Conservation (phyloP, 2,329 filamentous ascomycete genomes). For the Fusarium sp. region DNA sequence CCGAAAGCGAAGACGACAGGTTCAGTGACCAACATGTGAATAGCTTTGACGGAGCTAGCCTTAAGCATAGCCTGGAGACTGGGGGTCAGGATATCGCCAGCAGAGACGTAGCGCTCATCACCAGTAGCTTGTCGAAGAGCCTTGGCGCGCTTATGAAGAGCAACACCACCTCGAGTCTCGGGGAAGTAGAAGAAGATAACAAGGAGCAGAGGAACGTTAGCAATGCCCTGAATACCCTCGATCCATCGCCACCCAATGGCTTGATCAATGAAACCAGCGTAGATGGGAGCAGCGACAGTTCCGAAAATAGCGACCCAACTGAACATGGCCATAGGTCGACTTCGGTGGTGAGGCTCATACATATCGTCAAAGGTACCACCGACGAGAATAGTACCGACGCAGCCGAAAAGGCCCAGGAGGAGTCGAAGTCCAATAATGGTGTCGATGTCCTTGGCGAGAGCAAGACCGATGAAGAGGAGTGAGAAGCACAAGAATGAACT, state of each 20-base stretch:
- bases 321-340: conserved; percentile 39
- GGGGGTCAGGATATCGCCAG: conserved; percentile 32
- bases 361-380: conserved; percentile 38
- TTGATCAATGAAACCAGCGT: conserved; percentile 35
- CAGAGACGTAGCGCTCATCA: conserved; percentile 34
- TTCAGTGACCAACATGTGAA: conserved; percentile 37
- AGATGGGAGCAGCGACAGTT: conserved; percentile 33
- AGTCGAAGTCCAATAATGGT: conserved; percentile 36
- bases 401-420: conserved; percentile 34
- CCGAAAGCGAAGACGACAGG: conserved; percentile 39
- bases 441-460: conserved; percentile 30
- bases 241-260: conserved; percentile 37
- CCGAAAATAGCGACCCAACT: conserved; percentile 38
- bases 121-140: conserved; percentile 35
- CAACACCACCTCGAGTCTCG: conserved; percentile 33
- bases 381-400: conserved; percentile 36
- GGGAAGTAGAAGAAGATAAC: conserved; percentile 36
- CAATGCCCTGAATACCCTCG: conserved; percentile 35
- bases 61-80: conserved; percentile 36
- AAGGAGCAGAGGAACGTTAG: conserved; percentile 28
- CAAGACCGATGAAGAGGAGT: conserved; percentile 32
- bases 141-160: conserved; percentile 34
- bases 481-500: conserved; percentile 33
- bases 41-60: conserved; percentile 35
- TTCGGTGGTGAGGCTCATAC: conserved; percentile 36